Base-by-base conservation (phyloP, 2,329 filamentous ascomycete genomes). In the Verticillium nubilum region DNA sequence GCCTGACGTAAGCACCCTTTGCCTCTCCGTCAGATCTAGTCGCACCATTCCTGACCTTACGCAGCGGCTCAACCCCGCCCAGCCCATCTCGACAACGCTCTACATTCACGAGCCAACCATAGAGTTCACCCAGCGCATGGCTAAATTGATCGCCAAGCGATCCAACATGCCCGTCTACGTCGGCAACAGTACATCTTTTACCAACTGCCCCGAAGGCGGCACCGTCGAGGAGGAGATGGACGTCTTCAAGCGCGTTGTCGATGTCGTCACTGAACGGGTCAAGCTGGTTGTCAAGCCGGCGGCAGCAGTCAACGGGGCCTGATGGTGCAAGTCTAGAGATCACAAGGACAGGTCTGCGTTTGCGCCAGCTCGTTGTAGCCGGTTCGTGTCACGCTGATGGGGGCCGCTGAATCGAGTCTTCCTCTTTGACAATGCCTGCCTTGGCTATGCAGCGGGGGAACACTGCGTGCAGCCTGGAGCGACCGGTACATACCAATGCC, bases 221-320 rank as follows among this genome's bases (percentile, higher is more conserved):
- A 90, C 86, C 0, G 86, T 94, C 6, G 93, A 97, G 70, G 95
- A 98, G 78, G 94, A 98, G 76, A 93, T 97, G 86, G 92, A 94
- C 69, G 91, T 89, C 0, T 88, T 97, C 67, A 86, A 84, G 68
- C 83, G 82, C 64, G 86, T 96, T 47, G 86, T 93, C 31, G 83
- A 89, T 60, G 84, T 90, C 54, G 83, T 93, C 15, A 76, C 87
- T 69, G 76, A 77, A 52, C 80, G 84, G 65, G 72, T 89, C 53
- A 69, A 75, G 60, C 70, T 70, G 56, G 64, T 72, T 42, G 69
- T 71, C 25, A 53, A 29, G 10, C 25, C 25, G 25, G 15, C n/a
- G 26, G 19, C 52, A 7, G 25, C 4, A 19, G 27, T 28, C 27
- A 53, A 53, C 25, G 52, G 52, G 25, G 3, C 15, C 15, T 53